Evolutionary conservation across 768 basidiomycete species (phyloP), one percentile per base, ranked within the genome.

Genomic region (Tylopilus intermedius): DNA sequence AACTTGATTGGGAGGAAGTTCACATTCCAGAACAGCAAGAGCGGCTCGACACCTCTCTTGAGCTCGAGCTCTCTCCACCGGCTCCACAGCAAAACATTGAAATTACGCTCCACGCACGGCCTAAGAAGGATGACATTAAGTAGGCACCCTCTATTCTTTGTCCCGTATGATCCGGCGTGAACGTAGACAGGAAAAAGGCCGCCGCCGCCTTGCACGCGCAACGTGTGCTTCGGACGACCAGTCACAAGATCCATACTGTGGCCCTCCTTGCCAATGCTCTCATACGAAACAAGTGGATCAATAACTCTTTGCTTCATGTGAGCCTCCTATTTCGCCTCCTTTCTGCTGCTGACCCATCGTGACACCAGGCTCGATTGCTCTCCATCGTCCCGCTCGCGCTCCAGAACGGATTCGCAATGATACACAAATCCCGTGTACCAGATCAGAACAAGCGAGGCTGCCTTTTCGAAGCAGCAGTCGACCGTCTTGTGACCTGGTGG

Each of bases 211-310:
- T 80, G 32, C 76, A 82, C 54, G 80, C 81, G 13, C 89, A 94
- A 62, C 81, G 94, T 11, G 72, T 84, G 39, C 66, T 83, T 8
- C 79, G 94, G 32, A 80, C 94, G 43, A 80, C 87, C 52, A 84
- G 82, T 49, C 95, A 98, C 73, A 94, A 95, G 70, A 74, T 92
- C 13, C 96, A 99, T 61, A 90, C 92, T 8, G 71, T 94, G 10
- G 73, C 80, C n/a, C 76, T 96, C 13, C 77, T 98, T 11, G 79
- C 80, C 13, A 91, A 86, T 63, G 89, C 85, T 5, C 69, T 76
- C 42, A 69, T 81, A 21, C 80, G 96, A 38, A 98, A 99, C 63
- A 74, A 72, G 53, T 95, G 89, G 88, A 62, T 91, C 13, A 93
- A 90, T 49, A 90, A 96, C 60, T 71, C 75, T 1, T 71, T 95